Conservation (phyloP, 2,329 filamentous ascomycete species). For the Clonostachys sp. region DNA sequence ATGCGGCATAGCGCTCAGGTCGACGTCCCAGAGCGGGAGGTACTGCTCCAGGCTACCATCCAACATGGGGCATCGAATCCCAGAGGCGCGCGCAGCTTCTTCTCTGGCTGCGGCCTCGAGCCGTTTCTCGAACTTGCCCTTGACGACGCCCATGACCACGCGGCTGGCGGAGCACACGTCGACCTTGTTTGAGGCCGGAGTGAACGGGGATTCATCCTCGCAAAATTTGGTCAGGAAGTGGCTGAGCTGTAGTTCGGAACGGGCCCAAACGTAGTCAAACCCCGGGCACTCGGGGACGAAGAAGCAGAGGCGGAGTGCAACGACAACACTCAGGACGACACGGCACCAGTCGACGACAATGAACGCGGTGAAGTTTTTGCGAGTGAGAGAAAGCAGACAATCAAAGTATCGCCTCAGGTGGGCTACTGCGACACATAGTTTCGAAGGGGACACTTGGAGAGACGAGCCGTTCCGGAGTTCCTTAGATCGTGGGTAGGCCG, state of each 20-base stretch:
- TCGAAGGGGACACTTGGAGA: too few species aligned
- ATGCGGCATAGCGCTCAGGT: not conserved
- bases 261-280: slow-evolving; percentile 28
- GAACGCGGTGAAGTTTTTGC: slow-evolving; percentile 26
- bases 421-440: too few species aligned
- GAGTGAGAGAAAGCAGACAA: slow-evolving; percentile 18
- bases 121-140: slow-evolving; percentile 36
- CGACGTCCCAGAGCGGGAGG: slow-evolving; percentile 34
- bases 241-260: slow-evolving; percentile 31
- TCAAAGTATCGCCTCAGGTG: slow-evolving; percentile 13
- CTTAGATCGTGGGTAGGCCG: too few species aligned
- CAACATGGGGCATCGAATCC: slow-evolving; percentile 42
- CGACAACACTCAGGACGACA: slow-evolving; percentile 31
- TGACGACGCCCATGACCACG: slow-evolving; percentile 39
- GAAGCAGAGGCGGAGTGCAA: slow-evolving; percentile 42
- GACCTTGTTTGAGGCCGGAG: slow-evolving; percentile 17
- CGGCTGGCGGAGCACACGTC: slow-evolving; percentile 39
- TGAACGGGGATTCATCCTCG: slow-evolving; percentile 10
- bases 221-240: slow-evolving; percentile 26
- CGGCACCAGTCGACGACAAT: slow-evolving; percentile 35
- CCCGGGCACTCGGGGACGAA: slow-evolving; percentile 28
- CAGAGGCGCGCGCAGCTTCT: slow-evolving; percentile 7
- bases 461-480: too few species aligned
- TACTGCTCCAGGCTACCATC: slow-evolving; percentile 44
- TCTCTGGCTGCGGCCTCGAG: slow-evolving; percentile 22